Evolutionary conservation across 129 eudicot species (phyloP).

Genomic region (Scalesia atractyloides): DNA sequence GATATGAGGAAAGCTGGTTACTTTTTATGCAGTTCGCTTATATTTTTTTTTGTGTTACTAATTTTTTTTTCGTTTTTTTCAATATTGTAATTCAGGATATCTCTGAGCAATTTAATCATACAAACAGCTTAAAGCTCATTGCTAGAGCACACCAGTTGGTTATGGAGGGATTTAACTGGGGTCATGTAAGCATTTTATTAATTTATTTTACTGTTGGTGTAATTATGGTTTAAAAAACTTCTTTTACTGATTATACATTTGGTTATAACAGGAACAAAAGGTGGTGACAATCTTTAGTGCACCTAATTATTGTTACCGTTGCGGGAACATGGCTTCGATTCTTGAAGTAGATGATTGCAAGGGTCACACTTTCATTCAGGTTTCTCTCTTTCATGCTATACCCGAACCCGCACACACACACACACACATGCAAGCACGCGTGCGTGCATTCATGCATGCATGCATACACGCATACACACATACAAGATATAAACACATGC

Average conservation of each 20-base stretch:
- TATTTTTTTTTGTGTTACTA: background rate
- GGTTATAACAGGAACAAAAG: conserved; percentile 71
- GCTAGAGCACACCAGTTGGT: conserved; percentile 98
- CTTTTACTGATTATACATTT: background rate
- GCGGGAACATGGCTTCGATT: conserved; percentile 95
- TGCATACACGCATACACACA: too few species aligned
- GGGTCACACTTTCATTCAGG: conserved; percentile 92
- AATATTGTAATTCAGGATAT: conserved; percentile 59
- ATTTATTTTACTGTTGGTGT: background rate
- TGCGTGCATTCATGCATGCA: too few species aligned
- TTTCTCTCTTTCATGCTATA: conserved; percentile 34
- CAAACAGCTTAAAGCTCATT: conserved; percentile 80
- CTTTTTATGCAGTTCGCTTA: background rate
- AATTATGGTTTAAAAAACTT: background rate
- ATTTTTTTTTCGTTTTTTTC: background rate
- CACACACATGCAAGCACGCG: background rate
- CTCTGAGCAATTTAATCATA: conserved; percentile 90
- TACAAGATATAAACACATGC: too few species aligned
- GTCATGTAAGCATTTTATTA: conserved; percentile 53
- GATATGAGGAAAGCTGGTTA: background rate
- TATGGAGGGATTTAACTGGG: conserved; percentile 97
- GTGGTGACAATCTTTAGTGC: conserved; percentile 92
- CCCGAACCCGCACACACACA: background rate
- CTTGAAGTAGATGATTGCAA: conserved; percentile 87
- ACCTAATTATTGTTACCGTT: conserved; percentile 90